phyloP scores from a whole-genome alignment of 257 asterid species.

The Paraleonurus japonicus region DNA sequence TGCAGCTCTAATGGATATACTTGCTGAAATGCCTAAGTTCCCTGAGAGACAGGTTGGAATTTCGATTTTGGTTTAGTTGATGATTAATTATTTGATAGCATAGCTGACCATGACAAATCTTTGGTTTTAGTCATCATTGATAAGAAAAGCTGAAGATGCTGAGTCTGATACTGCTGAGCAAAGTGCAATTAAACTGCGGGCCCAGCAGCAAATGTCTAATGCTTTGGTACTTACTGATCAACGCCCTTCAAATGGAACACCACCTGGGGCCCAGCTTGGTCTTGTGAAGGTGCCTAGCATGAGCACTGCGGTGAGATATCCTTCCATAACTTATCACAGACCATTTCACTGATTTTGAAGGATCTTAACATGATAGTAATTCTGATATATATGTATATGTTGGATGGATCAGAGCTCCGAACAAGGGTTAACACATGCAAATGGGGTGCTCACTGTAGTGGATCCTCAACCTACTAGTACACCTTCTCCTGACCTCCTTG shows the following conservation, averaged over 20 bases:
- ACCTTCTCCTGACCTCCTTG: slow-evolving; percentile 79
- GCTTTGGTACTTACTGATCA: slow-evolving; percentile 84
- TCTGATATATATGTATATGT: slow-evolving; percentile 25
- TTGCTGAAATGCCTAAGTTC: slow-evolving; percentile 97
- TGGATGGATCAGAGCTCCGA: slow-evolving; percentile 58
- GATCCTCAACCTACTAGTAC: slow-evolving; percentile 73
- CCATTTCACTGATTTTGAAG: slow-evolving; percentile 8
- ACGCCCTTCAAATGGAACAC: slow-evolving; percentile 67
- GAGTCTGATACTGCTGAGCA: slow-evolving; percentile 98
- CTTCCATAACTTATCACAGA: slow-evolving; percentile 26
- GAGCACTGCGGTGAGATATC: slow-evolving; percentile 56
- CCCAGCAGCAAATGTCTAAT: slow-evolving; percentile 84
- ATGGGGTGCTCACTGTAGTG: slow-evolving; percentile 70
- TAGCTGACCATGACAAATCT: slow-evolving; percentile 19
- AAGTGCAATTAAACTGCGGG: slow-evolving; percentile 88
- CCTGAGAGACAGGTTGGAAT: slow-evolving; percentile 86
- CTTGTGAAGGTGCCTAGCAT: slow-evolving; percentile 72
- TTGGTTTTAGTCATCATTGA: slow-evolving; percentile 66
- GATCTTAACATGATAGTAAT: slow-evolving; percentile 1
- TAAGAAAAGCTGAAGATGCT: slow-evolving; percentile 81
- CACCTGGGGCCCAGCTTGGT: slow-evolving; percentile 68
- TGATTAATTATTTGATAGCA: background rate
- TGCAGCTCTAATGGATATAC: slow-evolving; percentile 76
- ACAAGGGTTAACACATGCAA: slow-evolving; percentile 51
- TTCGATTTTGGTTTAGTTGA: slow-evolving; percentile 11